phyloP scores from a whole-genome alignment of 495 filamentous ascomycete species.

The Chaetomidium leptoderma region DNA sequence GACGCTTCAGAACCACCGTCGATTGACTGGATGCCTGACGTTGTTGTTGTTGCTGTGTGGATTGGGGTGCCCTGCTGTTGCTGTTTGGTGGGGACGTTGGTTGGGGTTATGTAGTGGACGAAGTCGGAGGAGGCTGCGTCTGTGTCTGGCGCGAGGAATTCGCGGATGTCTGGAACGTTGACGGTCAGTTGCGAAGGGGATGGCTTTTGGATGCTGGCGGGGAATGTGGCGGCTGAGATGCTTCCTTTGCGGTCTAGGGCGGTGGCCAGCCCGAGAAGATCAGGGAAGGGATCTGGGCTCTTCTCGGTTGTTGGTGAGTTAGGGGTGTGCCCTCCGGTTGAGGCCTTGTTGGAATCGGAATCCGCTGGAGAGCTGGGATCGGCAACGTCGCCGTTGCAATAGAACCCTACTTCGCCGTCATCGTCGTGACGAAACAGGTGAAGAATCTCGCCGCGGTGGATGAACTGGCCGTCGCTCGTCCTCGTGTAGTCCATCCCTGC shows the following conservation, averaged over 20 bases:
- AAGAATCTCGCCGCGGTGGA: conserved; percentile 35
- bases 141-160: not conserved
- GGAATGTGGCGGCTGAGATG: not conserved
- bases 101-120: not conserved
- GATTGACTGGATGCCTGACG: not conserved
- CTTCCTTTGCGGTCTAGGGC: not conserved
- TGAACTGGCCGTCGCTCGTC: conserved; percentile 26
- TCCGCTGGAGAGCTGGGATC: not conserved
- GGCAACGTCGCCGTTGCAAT: not conserved
- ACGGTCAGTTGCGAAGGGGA: not conserved
- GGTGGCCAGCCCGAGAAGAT: not conserved
- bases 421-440: conserved; percentile 31
- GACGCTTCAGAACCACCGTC: no score
- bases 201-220: not conserved
- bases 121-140: not conserved
- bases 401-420: conserved; percentile 18
- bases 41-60: not conserved
- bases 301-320: not conserved
- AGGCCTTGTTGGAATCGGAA: not conserved
- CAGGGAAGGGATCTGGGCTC: not conserved
- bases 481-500: conserved; percentile 19
- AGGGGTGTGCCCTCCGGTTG: not conserved
- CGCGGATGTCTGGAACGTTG: not conserved
- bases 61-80: not conserved
- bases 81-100: not conserved